These are phyloP conservation scores for Silene conica DNA, from an alignment of 148 eudicot genomes.

Conservation along the genomic window DNA sequence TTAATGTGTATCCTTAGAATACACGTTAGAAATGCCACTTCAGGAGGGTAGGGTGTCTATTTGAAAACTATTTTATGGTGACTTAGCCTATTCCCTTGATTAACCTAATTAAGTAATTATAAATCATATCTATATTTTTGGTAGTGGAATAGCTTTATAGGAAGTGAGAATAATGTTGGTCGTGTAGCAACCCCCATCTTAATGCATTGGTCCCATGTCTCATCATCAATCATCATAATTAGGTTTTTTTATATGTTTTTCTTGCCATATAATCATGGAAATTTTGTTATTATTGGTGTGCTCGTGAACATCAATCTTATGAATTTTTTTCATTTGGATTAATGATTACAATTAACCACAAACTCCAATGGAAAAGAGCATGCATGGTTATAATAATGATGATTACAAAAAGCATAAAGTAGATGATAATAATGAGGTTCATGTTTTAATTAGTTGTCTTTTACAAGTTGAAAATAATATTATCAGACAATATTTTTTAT, in stretches of 20 bases:
- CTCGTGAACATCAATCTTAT: not conserved
- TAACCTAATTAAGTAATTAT: not conserved
- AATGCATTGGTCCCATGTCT: no score
- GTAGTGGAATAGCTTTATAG: slow-evolving; percentile 17
- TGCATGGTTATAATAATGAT: not conserved
- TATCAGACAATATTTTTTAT: no score
- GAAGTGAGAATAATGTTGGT: slow-evolving; percentile 12
- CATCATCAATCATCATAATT: not conserved
- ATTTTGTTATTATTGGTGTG: not conserved
- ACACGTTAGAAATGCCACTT: no score
- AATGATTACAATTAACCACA: slow-evolving; percentile 2
- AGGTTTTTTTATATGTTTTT: not conserved
- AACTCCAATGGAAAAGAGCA: not conserved
- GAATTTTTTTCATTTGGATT: not conserved
- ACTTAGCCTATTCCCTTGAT: not conserved
- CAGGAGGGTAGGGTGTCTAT: not conserved
- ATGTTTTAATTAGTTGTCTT: no score
- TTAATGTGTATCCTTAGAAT: no score
- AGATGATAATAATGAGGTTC: not conserved
- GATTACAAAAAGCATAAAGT: not conserved
- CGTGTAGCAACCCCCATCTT: not conserved
- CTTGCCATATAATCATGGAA: not conserved
- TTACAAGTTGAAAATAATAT: no score
- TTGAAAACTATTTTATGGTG: no score
- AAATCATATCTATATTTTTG: slow-evolving; percentile 9